phyloP scores from a whole-genome alignment of 768 basidiomycete genomes.

The Mycena floridula region DNA sequence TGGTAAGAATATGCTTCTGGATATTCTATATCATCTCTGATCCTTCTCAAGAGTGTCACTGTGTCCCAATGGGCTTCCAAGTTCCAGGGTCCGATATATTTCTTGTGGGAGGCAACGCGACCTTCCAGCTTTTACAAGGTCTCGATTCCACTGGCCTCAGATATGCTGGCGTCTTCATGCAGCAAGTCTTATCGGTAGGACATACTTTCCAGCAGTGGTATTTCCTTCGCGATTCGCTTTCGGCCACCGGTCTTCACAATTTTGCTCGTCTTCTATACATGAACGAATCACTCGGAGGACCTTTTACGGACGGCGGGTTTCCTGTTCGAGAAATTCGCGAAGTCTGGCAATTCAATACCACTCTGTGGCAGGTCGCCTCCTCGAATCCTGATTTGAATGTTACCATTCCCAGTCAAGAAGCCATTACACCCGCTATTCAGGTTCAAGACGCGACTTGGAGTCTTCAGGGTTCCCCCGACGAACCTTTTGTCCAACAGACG shows the following conservation, averaged over 20 bases:
- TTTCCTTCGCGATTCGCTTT: not conserved
- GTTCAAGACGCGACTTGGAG: not conserved
- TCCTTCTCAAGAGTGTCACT: too few relatives aligned
- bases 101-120: too few relatives aligned
- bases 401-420: not conserved
- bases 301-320: not conserved
- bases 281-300: not conserved
- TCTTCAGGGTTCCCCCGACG: not conserved
- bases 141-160: too few relatives aligned
- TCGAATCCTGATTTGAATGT: not conserved
- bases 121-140: too few relatives aligned
- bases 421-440: not conserved
- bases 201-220: not conserved
- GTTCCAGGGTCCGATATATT: too few relatives aligned
- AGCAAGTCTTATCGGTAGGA: too few relatives aligned
- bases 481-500: not conserved
- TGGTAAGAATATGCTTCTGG: too few relatives aligned
- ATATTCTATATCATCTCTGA: too few relatives aligned
- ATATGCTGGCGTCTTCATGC: too few relatives aligned
- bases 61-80: too few relatives aligned
- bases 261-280: not conserved
- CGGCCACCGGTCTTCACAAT: not conserved
- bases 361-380: not conserved
- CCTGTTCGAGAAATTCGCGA: not conserved
- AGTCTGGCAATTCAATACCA: not conserved